phyloP scores from a whole-genome alignment of 169 alveolate species.

The Plasmodium gaboni region DNA sequence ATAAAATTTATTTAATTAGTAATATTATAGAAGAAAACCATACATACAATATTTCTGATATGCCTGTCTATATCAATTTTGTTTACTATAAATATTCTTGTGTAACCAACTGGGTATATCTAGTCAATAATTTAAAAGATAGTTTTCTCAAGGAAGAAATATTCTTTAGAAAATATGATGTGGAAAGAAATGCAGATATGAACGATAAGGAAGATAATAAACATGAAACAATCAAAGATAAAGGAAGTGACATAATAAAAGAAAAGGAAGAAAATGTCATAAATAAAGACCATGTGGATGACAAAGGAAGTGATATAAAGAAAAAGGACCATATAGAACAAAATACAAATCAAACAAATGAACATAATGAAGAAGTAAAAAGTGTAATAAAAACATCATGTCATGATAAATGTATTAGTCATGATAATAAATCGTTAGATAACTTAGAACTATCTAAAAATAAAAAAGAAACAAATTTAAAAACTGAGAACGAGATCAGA shows the following conservation, averaged over 20 bases:
- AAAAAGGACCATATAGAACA: background rate
- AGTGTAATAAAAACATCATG: background rate
- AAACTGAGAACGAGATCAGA: too few species aligned
- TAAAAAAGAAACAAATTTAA: too few species aligned
- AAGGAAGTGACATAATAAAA: background rate
- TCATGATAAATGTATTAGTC: background rate
- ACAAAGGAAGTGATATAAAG: background rate
- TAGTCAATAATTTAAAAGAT: slow-evolving; percentile 35
- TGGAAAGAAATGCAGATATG: background rate
- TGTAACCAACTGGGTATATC: slow-evolving; percentile 38
- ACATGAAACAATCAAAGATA: background rate
- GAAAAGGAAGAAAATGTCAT: background rate
- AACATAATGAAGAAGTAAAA: background rate
- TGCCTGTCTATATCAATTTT: slow-evolving; percentile 45
- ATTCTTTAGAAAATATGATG: background rate
- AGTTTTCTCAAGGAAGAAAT: slow-evolving; percentile 26
- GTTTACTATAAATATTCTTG: slow-evolving; percentile 48
- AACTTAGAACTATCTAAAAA: too few species aligned
- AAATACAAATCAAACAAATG: too few species aligned
- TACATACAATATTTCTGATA: slow-evolving; percentile 39
- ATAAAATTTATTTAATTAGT: slow-evolving; percentile 35
- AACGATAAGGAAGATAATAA: background rate
- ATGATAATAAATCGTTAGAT: too few species aligned
- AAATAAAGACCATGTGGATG: background rate
- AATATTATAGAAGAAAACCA: slow-evolving; percentile 48